These are phyloP conservation scores for Spathaspora sp. DNA, from an alignment of 805 yeast genomes.

Conservation along the genomic window DNA sequence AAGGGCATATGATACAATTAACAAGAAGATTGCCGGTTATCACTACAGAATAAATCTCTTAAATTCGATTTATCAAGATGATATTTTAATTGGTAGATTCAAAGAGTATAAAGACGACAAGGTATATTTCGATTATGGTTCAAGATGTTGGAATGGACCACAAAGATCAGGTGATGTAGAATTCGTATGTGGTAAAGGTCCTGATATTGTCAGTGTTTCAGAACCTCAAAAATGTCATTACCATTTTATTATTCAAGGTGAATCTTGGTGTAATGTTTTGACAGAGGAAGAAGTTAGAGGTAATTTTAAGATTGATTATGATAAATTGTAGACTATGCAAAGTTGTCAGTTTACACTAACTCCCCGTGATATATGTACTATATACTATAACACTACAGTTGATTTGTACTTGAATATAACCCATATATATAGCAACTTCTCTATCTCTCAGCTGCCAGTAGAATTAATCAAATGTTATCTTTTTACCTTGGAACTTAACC, in stretches of 20 bases:
- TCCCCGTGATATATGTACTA: no score
- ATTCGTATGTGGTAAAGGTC: slow-evolving; percentile 62
- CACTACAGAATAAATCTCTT: slow-evolving; percentile 60
- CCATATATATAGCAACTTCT: no score
- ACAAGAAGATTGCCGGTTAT: slow-evolving; percentile 61
- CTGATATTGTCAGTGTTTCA: slow-evolving; percentile 58
- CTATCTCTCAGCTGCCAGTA: no score
- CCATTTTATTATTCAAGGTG: slow-evolving; percentile 30
- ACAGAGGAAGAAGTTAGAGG: slow-evolving; percentile 23
- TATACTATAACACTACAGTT: no score
- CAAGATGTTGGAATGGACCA: slow-evolving; percentile 95
- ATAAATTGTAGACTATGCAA: slow-evolving; percentile 14
- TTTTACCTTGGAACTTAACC: slow-evolving; percentile 79
- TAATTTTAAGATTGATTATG: slow-evolving; percentile 24
- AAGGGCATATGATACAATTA: slow-evolving; percentile 51
- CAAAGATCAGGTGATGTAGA: slow-evolving; percentile 62
- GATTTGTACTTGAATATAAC: slow-evolving; percentile 1
- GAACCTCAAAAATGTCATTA: slow-evolving; percentile 92
- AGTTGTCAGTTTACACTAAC: no score
- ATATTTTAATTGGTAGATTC: slow-evolving; percentile 50
- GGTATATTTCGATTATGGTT: slow-evolving; percentile 56
- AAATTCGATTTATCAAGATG: slow-evolving; percentile 54
- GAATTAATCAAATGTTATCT: slow-evolving; percentile 63
- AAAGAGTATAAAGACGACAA: slow-evolving; percentile 21
- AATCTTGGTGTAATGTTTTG: slow-evolving; percentile 34